Base-by-base conservation (phyloP, 2,329 filamentous ascomycete species). In the Phaeosphaeria sp. region DNA sequence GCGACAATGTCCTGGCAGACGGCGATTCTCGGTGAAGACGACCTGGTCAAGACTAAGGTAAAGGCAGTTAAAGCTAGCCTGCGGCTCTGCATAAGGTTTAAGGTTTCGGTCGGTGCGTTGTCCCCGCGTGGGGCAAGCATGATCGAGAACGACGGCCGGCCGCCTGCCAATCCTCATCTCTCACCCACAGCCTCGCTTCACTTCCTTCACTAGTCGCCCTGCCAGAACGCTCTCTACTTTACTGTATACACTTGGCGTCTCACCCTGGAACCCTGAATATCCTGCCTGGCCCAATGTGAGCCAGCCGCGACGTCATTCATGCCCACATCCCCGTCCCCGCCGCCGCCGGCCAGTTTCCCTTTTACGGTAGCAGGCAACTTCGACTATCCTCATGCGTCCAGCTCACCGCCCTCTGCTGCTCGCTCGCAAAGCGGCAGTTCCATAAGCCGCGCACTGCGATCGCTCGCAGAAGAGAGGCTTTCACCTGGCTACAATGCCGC, bases 301-400 rank as follows among this genome's bases (percentile, higher is more conserved):
- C 61, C 46, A 39, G 56, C 44, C 48, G 43, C 65, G 63, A 66
- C 69, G 65, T 67, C 70, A 69, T 55, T 60, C 36, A 74, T 74
- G 71, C 69, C 64, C 17, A 54, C 73, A 15, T 67, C 73, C 22
- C 64, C 69, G 39, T 67, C 72, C 25, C 66, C 72, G 42, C 69
- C 41, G 41, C 41, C 68, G 22, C 63, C 70, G 27, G 52, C 67
- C n/a, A 57, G 56, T 49, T 72, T 72, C 52, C 58, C 72, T 54
- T 75, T 72, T 65, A 73, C 73, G 36, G 72, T 36, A 11, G 30
- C 72, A 36, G 78, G 77, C 59, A 73, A 71, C 64, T 81, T 81
- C 68, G 81, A 82, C 68, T 77, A 77, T 52, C 80, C 81, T 21
- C 78, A 79, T 46, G 80, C 80, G 43, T 74, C 72, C n/a, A 57